Conservation (phyloP, 208 protist genomes). For the Trypanosoma brucei region DNA sequence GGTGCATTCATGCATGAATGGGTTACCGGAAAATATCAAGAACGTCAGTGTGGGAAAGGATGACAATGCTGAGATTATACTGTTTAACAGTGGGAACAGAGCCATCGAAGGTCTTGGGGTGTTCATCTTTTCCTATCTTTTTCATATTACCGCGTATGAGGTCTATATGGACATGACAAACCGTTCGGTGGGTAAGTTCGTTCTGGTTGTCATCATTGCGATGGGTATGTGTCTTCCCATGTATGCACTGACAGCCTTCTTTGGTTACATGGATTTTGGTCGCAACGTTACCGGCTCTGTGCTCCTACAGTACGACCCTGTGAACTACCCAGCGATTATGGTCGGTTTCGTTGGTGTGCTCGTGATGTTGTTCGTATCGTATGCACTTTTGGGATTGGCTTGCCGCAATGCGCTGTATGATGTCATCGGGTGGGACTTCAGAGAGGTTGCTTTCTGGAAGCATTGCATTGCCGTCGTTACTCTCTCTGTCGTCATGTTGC, state of each 20-base stretch:
- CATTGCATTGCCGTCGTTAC: slow-evolving; percentile 42
- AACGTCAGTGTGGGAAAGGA: slow-evolving; percentile 1
- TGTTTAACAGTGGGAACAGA: too few species aligned
- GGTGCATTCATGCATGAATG: slow-evolving; percentile 40
- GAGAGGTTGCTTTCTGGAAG: slow-evolving; percentile 45
- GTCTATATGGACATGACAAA: neutral
- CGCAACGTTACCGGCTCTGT: slow-evolving; percentile 35
- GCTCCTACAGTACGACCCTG: slow-evolving; percentile 57
- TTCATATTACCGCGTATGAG: neutral
- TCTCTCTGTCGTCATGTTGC: slow-evolving; percentile 48
- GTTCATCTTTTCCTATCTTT: too few species aligned
- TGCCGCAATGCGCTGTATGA: slow-evolving; percentile 57
- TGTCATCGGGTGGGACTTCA: slow-evolving; percentile 39
- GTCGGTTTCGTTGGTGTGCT: slow-evolving; percentile 54
- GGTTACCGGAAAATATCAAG: slow-evolving; percentile 13
- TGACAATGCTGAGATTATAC: slow-evolving; percentile 6
- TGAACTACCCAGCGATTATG: slow-evolving; percentile 43
- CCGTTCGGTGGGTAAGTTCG: slow-evolving; percentile 31
- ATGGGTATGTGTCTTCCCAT: slow-evolving; percentile 46
- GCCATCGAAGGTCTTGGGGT: too few species aligned
- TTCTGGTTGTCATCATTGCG: slow-evolving; percentile 27
- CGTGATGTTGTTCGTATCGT: slow-evolving; percentile 54
- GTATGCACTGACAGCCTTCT: slow-evolving; percentile 47
- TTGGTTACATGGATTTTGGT: slow-evolving; percentile 69
- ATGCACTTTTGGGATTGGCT: slow-evolving; percentile 49